These are phyloP conservation scores for Begonia fuchsioides DNA, from an alignment of 306 rosid genomes.

Conservation along the genomic window DNA sequence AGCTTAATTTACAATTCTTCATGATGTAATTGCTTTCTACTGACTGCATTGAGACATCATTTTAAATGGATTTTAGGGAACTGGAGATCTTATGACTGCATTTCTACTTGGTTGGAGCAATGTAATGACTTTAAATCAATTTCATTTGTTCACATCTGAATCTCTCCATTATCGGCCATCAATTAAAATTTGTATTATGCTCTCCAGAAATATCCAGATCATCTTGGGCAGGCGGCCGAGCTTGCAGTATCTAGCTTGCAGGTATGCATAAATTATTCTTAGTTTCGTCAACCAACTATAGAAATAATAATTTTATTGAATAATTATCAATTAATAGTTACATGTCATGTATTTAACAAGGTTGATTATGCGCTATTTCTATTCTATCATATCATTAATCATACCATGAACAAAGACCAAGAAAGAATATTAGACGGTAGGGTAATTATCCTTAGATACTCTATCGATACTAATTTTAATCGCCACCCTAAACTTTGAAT, in stretches of 20 bases:
- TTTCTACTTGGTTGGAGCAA: slow-evolving; percentile 94
- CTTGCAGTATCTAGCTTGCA: slow-evolving; percentile 80
- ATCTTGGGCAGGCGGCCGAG: slow-evolving; percentile 65
- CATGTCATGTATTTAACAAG: too few species aligned
- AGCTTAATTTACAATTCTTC: too few species aligned
- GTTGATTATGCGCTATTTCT: too few species aligned
- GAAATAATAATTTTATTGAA: too few species aligned
- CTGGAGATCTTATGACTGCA: slow-evolving; percentile 84
- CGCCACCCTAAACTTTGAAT: too few species aligned
- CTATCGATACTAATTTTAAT: too few species aligned
- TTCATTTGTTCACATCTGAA: neutral
- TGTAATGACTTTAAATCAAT: slow-evolving; percentile 31
- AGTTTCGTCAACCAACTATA: too few species aligned
- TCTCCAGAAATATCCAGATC: slow-evolving; percentile 56
- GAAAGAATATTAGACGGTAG: too few species aligned
- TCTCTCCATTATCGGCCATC: slow-evolving; percentile 5
- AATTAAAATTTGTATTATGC: slow-evolving; percentile 6
- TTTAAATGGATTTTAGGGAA: slow-evolving; percentile 43
- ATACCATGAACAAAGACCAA: too few species aligned
- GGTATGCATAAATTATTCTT: slow-evolving; percentile 17
- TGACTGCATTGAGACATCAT: slow-evolving; percentile 1
- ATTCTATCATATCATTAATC: too few species aligned
- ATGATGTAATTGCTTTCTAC: neutral
- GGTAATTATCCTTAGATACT: too few species aligned
- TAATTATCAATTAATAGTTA: too few species aligned